phyloP scores from a whole-genome alignment of 148 eudicot species.

The Persicaria maculosa region DNA sequence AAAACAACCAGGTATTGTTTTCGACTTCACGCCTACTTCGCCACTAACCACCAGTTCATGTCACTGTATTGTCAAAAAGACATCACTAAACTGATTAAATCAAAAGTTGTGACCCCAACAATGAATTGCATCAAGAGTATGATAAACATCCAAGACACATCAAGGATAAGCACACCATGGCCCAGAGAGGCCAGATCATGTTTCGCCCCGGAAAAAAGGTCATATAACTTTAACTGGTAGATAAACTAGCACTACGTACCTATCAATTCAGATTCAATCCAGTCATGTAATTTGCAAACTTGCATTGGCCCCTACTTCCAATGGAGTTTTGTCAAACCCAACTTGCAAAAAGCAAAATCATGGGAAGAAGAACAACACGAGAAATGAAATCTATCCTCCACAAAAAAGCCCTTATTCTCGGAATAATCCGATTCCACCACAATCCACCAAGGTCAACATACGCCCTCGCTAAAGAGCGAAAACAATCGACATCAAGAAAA shows the following conservation, averaged over 20 bases:
- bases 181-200: neutral
- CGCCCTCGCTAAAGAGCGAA: too few species aligned
- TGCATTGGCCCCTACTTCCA: neutral
- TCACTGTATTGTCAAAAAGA: slow-evolving; percentile 3
- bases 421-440: neutral
- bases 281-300: too few species aligned
- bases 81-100: neutral
- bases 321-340: neutral
- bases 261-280: neutral
- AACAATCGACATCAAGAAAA: neutral
- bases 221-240: neutral
- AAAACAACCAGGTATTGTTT: neutral
- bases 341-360: neutral
- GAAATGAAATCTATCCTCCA: neutral
- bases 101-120: neutral
- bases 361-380: neutral
- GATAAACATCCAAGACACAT: neutral
- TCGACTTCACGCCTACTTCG: neutral
- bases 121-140: neutral
- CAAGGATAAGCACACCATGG: slow-evolving; percentile 1
- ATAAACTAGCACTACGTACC: neutral
- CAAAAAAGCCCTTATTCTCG: neutral
- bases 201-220: neutral
- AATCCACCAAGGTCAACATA: neutral
- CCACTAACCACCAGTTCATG: neutral